Conservation (phyloP, 2,329 filamentous ascomycete genomes). For the Fusarium decemcellulare region DNA sequence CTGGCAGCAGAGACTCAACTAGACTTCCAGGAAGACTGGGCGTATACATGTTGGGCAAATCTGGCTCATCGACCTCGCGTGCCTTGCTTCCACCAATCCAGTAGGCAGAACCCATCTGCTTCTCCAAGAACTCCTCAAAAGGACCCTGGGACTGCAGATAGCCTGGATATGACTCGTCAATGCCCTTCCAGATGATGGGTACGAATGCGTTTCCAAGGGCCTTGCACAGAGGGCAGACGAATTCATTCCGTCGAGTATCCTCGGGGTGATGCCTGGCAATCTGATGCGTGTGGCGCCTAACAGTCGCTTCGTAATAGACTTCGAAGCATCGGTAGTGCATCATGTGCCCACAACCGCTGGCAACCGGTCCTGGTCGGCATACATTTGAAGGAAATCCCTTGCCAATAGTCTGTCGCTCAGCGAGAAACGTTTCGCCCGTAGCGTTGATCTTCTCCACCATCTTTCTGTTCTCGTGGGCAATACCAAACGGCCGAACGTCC, state of each 20-base stretch:
- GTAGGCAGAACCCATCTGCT: constrained; percentile 65
- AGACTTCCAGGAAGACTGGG: constrained; percentile 57
- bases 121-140: constrained; percentile 79
- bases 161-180: constrained; percentile 86
- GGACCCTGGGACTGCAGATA: constrained; percentile 71
- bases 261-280: constrained; percentile 97
- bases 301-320: constrained; percentile 87
- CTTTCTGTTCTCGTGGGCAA: constrained; percentile 88
- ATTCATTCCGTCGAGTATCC: constrained; percentile 83
- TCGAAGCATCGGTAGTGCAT: constrained; percentile 99
- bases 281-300: constrained; percentile 88
- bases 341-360: constrained; percentile 94
- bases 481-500: constrained; percentile 87
- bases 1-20: constrained; percentile 55
- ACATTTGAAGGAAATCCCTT: constrained; percentile 86
- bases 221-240: constrained; percentile 97
- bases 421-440: constrained; percentile 77
- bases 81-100: constrained; percentile 58
- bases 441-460: constrained; percentile 82
- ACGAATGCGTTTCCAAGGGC: constrained; percentile 95
- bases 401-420: constrained; percentile 86
- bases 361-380: constrained; percentile 81
- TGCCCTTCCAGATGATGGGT: constrained; percentile 94
- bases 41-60: constrained; percentile 49
- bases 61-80: constrained; percentile 50